phyloP scores from a whole-genome alignment of 495 filamentous ascomycete genomes.

The Rusavskia elegans region DNA sequence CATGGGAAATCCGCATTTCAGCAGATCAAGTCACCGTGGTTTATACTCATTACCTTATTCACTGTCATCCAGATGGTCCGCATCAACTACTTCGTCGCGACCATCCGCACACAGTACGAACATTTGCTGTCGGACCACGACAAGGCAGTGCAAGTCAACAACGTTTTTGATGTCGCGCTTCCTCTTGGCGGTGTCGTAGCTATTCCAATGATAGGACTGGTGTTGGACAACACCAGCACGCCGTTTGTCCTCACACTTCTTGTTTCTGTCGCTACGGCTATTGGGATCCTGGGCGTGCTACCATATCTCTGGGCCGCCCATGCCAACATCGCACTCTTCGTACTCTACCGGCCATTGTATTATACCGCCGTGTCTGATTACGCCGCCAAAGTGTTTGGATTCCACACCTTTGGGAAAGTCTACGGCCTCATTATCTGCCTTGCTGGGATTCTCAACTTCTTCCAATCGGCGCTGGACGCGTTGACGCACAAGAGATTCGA shows the following conservation, averaged over 20 bases:
- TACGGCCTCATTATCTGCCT: conserved; percentile 91
- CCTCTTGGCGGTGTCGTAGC: conserved; percentile 72
- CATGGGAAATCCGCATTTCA: conserved; percentile 55
- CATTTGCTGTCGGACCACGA: conserved; percentile 47
- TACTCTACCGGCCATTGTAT: conserved; percentile 36
- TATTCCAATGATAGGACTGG: conserved; percentile 72
- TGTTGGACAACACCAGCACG: conserved; percentile 68
- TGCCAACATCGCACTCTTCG: conserved; percentile 66
- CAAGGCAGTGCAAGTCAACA: conserved; percentile 54
- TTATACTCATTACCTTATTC: conserved; percentile 70
- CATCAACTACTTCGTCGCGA: conserved; percentile 96
- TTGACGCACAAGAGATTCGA: conserved; percentile 57
- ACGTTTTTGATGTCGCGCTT: conserved; percentile 76
- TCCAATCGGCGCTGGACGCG: conserved; percentile 67
- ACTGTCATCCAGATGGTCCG: conserved; percentile 85
- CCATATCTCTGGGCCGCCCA: conserved; percentile 55
- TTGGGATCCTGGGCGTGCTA: conserved; percentile 67
- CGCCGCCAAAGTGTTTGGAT: conserved; percentile 88
- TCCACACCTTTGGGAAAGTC: conserved; percentile 85
- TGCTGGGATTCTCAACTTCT: conserved; percentile 75
- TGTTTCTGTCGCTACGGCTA: conserved; percentile 53
- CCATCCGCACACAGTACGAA: conserved; percentile 72
- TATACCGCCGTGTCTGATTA: conserved; percentile 56
- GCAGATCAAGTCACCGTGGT: conserved; percentile 78
- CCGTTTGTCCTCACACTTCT: conserved; percentile 58